Evolutionary conservation across 2,329 filamentous ascomycete species (phyloP).

Genomic region (Coleophoma eucalyptorum): DNA sequence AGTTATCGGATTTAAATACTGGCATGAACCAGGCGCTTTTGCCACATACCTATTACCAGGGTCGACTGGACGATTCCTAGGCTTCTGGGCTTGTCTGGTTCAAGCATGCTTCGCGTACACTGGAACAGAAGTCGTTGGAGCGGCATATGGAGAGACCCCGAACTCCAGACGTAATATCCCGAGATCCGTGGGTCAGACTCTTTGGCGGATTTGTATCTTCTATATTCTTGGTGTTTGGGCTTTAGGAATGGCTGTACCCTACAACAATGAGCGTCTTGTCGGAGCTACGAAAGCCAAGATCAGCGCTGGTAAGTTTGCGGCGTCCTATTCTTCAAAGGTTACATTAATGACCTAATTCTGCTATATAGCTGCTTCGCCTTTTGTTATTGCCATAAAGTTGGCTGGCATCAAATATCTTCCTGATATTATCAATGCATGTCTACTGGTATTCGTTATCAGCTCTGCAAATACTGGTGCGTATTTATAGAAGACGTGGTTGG

Average conservation of each 20-base stretch:
- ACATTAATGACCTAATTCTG: not conserved
- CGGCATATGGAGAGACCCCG: constrained; percentile 61
- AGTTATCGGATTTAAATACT: constrained; percentile 39
- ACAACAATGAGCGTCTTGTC: constrained; percentile 54
- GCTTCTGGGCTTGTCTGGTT: constrained; percentile 49
- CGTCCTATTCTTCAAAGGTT: constrained; percentile 21
- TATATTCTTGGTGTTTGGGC: constrained; percentile 57
- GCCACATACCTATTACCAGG: constrained; percentile 32
- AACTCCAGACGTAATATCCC: constrained; percentile 63
- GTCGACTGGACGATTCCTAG: constrained; percentile 48
- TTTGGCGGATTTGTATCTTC: constrained; percentile 59
- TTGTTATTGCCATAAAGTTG: not conserved
- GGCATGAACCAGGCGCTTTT: constrained; percentile 35
- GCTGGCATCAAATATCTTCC: not conserved
- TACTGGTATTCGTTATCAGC: not conserved
- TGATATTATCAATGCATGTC: not conserved
- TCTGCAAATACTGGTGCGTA: not conserved
- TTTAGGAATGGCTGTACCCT: constrained; percentile 59
- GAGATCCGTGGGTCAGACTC: constrained; percentile 56
- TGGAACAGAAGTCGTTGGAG: constrained; percentile 57
- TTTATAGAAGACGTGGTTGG: not conserved
- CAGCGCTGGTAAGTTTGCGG: not conserved
- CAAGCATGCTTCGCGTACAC: constrained; percentile 57
- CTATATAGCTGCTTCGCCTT: not conserved
- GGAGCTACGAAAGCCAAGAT: constrained; percentile 34